Evolutionary conservation across 495 filamentous ascomycete genomes (phyloP), one percentile per base, ranked within the genome.

Genomic region (Trichoderma erinaceum): DNA sequence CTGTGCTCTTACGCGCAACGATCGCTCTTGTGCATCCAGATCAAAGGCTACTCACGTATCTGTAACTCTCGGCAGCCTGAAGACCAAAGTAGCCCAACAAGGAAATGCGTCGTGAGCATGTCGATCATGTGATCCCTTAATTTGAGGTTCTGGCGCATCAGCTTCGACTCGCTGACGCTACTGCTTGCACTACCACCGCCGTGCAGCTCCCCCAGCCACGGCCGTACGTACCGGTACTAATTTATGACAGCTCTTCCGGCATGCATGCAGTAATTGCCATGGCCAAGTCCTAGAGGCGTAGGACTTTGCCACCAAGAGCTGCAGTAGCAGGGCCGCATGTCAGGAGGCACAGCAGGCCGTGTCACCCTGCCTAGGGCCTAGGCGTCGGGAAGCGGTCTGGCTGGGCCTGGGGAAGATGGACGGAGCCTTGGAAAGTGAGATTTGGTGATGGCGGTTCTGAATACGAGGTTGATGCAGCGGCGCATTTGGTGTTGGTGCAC

Each of bases 331-430:
- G 50, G 50, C 18, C 50, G 10, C 23, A 16, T 61, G 56, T 61
- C 56, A 61, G 56, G 56, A 61, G 56, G 56, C 56, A 61, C 56
- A 18, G 29, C 56, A 61, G 27, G 56, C 56, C 56, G 56, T 61
- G 56, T 61, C 56, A 61, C 56, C 56, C 56, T 61, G 56, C 56
- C 25, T 61, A 32, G 56, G 56, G 56, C 56, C 25, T 61, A 32
- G 56, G 56, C 56, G 27, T 4, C 56, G 56, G 56, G 25, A 61
- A 61, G 56, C 56, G 56, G 56, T 61, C 56, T 61, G 25, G 35
- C 56, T 61, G 56, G 27, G 27, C 56, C 56, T 61, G 56, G 56
- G 56, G 56, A n/a, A 29, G 56, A 61, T 16, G 5, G 48, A 52
- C 43, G 18, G 18, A 46, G 43, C 12, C 43, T 15, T 18, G 12